These are phyloP conservation scores for Rhizopogon salebrosus DNA, from an alignment of 768 basidiomycete genomes.

Conservation along the genomic window DNA sequence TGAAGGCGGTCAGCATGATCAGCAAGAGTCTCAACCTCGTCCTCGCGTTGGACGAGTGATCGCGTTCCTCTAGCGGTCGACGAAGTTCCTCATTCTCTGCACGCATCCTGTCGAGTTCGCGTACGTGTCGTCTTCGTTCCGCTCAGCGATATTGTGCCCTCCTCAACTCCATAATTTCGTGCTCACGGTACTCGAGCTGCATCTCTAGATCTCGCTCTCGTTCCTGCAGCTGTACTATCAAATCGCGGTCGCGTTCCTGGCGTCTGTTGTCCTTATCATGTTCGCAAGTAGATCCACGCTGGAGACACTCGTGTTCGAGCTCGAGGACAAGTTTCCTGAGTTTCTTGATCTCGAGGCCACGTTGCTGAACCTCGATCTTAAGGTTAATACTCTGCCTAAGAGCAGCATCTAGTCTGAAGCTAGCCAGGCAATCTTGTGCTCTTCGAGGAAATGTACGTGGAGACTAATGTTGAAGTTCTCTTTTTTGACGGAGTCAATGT, in stretches of 20 bases:
- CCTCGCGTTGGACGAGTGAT: slow-evolving; percentile 50
- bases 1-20: slow-evolving; percentile 62
- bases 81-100: slow-evolving; percentile 60
- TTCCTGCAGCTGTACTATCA: slow-evolving; percentile 33
- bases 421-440: slow-evolving; percentile 82
- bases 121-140: slow-evolving; percentile 40
- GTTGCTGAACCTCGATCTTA: slow-evolving; percentile 88
- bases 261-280: slow-evolving; percentile 32
- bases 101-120: slow-evolving; percentile 53
- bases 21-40: slow-evolving; percentile 65
- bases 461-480: slow-evolving; percentile 97
- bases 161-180: slow-evolving; percentile 62
- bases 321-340: slow-evolving; percentile 85
- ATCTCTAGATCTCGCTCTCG: slow-evolving; percentile 76
- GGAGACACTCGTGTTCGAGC: slow-evolving; percentile 70
- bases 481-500: slow-evolving; percentile 91
- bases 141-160: slow-evolving; percentile 51
- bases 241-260: slow-evolving; percentile 17
- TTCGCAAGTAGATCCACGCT: slow-evolving; percentile 32
- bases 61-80: slow-evolving; percentile 51
- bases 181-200: slow-evolving; percentile 67
- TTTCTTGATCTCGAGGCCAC: slow-evolving; percentile 88
- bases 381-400: slow-evolving; percentile 91
- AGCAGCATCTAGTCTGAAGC: slow-evolving; percentile 90
- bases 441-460: slow-evolving; percentile 92